Evolutionary conservation across 495 filamentous ascomycete species (phyloP).

Genomic region (Cudoniella acicularis): DNA sequence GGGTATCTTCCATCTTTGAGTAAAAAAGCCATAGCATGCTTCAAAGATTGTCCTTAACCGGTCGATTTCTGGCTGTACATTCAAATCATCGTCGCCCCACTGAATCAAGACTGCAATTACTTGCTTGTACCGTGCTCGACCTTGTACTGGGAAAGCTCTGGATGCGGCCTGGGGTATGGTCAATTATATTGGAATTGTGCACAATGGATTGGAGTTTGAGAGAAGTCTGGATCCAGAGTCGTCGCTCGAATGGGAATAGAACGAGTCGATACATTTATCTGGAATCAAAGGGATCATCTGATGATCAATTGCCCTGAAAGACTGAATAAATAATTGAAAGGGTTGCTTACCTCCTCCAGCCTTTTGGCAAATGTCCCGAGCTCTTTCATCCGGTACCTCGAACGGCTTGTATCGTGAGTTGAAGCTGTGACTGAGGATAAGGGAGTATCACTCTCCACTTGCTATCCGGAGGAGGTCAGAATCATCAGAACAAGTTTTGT

Average conservation of each 20-base stretch:
- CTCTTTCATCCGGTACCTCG: constrained; percentile 48
- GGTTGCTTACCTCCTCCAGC: constrained; percentile 43
- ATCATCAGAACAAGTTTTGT: not conserved
- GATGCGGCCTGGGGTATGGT: constrained; percentile 37
- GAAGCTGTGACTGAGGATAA: not conserved
- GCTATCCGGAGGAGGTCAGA: not conserved
- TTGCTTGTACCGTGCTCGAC: constrained; percentile 43
- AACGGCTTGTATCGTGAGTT: constrained; percentile 50
- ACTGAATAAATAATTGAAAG: too few species aligned
- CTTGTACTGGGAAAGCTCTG: constrained; percentile 45
- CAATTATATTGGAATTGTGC: not conserved
- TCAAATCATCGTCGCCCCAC: constrained; percentile 53
- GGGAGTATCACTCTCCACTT: not conserved
- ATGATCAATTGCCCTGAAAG: not conserved
- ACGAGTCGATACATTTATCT: too few species aligned
- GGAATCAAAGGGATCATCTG: too few species aligned
- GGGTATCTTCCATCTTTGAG: constrained; percentile 47
- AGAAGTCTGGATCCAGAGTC: not conserved
- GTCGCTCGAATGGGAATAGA: too few species aligned
- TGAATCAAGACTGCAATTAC: constrained; percentile 50
- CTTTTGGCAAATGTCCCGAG: constrained; percentile 44
- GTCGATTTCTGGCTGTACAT: constrained; percentile 47
- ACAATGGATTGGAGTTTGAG: not conserved
- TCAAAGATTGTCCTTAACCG: constrained; percentile 47
- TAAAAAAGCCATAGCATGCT: constrained; percentile 41